A percentile compares a stretch with the other conserved stretches of the same genome.
Evolutionary conservation across 164 flowering plant genomes (phyloP).

Genomic region (Kalanchoe fedtschenkoi): DNA sequence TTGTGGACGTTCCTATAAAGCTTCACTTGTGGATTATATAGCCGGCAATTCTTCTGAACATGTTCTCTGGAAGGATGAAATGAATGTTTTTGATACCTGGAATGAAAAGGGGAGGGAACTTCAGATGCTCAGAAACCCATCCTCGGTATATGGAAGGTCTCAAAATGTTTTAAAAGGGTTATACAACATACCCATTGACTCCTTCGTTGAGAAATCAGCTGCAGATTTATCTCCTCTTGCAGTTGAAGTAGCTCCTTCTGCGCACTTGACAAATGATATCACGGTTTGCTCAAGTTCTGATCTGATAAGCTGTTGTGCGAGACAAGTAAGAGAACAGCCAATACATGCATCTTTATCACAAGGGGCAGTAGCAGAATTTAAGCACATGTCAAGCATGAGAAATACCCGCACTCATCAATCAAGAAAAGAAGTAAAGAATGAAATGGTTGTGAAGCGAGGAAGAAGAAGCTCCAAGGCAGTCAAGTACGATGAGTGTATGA

Average conservation of each 20-base stretch:
- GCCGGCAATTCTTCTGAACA: neutral
- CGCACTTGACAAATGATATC: neutral
- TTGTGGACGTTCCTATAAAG: neutral
- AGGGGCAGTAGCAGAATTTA: neutral
- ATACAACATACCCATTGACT: neutral
- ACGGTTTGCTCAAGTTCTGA: neutral
- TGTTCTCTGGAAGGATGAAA: neutral
- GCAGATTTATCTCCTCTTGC: neutral
- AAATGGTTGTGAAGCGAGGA: neutral
- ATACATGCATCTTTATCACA: neutral
- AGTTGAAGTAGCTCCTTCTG: neutral
- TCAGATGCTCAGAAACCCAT: neutral
- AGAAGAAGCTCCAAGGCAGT: slow-evolving; percentile 1
- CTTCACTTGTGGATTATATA: neutral
- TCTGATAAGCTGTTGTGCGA: neutral
- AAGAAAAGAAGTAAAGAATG: neutral
- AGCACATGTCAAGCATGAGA: neutral
- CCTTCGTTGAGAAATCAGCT: neutral
- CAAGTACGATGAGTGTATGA: slow-evolving; percentile 1
- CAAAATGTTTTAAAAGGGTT: neutral
- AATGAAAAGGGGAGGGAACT: neutral
- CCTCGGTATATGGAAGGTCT: neutral
- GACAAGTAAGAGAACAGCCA: neutral
- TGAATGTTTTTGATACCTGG: neutral
- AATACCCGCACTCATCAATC: neutral